Evolutionary conservation across 257 asterid species (phyloP).

Genomic region (Gentiana straminea): DNA sequence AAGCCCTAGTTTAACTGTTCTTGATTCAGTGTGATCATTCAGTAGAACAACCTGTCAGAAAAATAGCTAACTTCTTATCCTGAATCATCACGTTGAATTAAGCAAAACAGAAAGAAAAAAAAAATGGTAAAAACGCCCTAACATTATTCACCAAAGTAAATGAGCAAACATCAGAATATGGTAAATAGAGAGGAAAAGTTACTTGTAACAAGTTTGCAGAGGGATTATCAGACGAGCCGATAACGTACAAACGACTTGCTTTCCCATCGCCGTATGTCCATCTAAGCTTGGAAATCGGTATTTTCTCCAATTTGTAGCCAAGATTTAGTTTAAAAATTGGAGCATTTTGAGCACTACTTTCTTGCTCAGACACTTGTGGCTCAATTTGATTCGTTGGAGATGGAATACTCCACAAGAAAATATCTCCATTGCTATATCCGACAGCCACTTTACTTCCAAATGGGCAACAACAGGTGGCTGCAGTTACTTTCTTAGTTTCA

Average conservation of each 20-base stretch:
- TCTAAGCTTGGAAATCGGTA: slow-evolving; percentile 62
- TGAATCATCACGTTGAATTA: background rate
- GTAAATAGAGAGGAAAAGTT: background rate
- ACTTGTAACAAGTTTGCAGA: slow-evolving; percentile 69
- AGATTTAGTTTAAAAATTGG: slow-evolving; percentile 70
- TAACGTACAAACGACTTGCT: slow-evolving; percentile 68
- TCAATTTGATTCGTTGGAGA: slow-evolving; percentile 25
- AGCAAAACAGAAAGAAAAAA: background rate
- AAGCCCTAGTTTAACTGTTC: slow-evolving; percentile 68
- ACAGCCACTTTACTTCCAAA: slow-evolving; percentile 68
- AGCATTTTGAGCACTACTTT: slow-evolving; percentile 29
- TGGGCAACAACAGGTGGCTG: slow-evolving; percentile 87
- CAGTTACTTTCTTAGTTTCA: slow-evolving; percentile 69
- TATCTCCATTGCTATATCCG: slow-evolving; percentile 87
- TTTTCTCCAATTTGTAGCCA: slow-evolving; percentile 73
- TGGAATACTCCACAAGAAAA: slow-evolving; percentile 66
- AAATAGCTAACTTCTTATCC: background rate
- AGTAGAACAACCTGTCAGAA: slow-evolving; percentile 72
- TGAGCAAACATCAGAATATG: background rate
- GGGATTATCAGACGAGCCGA: slow-evolving; percentile 51
- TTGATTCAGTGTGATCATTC: slow-evolving; percentile 69
- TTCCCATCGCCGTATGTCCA: slow-evolving; percentile 70
- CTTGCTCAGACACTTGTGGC: slow-evolving; percentile 30
- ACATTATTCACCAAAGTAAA: background rate
- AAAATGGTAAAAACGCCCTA: background rate